Conservation (phyloP, 495 filamentous ascomycete species). For the Massariosphaeria phaeospora region DNA sequence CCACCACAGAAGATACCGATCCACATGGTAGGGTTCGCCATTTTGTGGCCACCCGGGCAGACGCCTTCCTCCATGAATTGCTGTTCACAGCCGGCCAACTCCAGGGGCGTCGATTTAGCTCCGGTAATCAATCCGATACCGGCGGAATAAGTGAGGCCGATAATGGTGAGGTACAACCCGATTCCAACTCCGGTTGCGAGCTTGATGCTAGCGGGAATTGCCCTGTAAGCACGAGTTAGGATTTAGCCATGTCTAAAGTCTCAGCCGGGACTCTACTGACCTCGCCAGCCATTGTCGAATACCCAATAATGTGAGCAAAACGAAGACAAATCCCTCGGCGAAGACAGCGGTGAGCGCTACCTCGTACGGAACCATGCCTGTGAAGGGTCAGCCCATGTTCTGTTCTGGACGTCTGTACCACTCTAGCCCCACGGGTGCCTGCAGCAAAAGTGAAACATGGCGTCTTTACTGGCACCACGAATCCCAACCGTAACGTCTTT, state of each 20-base stretch:
- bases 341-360: constrained; percentile 51
- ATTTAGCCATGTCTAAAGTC: background rate
- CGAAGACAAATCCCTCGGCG: constrained; percentile 29
- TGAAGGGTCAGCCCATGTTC: background rate
- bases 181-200: constrained; percentile 79
- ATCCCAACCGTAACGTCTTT: too few species aligned
- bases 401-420: background rate
- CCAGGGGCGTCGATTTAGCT: constrained; percentile 53
- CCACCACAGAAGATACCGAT: constrained; percentile 74
- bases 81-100: constrained; percentile 61
- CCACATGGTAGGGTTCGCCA: constrained; percentile 76
- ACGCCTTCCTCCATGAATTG: constrained; percentile 42
- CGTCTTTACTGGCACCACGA: background rate
- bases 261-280: background rate
- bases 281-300: constrained; percentile 71
- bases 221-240: constrained; percentile 38
- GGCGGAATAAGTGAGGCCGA: constrained; percentile 72
- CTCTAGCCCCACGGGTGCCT: background rate
- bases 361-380: constrained; percentile 61
- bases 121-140: constrained; percentile 71
- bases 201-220: constrained; percentile 73
- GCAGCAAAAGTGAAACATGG: background rate
- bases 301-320: constrained; percentile 56
- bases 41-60: constrained; percentile 54
- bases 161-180: constrained; percentile 73